Conservation (phyloP, 108 stramenopile species). For the Fragilariopsis cylindrus region DNA sequence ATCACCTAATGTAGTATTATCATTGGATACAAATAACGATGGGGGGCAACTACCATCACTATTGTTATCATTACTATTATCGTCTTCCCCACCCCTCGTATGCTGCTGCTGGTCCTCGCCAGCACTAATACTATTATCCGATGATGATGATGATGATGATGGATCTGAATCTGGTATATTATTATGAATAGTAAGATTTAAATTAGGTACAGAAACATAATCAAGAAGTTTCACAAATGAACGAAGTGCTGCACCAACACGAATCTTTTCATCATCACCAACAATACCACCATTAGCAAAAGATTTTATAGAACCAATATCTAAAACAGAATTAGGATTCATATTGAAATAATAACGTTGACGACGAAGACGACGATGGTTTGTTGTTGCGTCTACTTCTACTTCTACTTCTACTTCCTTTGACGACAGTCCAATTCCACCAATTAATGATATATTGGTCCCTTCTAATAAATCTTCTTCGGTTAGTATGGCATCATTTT, state of each 20-base stretch:
- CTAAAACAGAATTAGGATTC: no score
- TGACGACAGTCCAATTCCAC: neutral
- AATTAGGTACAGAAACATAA: neutral
- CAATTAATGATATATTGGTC: neutral
- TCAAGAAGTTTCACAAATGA: neutral
- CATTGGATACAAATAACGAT: neutral
- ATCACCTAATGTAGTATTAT: neutral
- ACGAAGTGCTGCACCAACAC: neutral
- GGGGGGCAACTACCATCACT: no score
- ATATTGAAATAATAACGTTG: no score
- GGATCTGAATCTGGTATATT: no score
- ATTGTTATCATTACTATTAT: no score
- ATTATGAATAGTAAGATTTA: neutral
- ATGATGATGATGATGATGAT: no score
- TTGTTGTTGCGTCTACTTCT: neutral
- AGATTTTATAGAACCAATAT: neutral
- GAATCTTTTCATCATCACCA: neutral
- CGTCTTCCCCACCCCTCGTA: no score
- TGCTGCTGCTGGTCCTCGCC: no score
- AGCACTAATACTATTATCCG: no score
- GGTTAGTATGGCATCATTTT: neutral
- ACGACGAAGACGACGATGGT: neutral
- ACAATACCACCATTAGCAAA: neutral
- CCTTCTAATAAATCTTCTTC: conserved; percentile 4
- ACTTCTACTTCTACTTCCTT: no score